Percentiles rank a stretch among this genome's conserved stretches.
These are phyloP conservation scores for Leccinum truebloodii DNA, from an alignment of 768 basidiomycete species.

Conservation along the genomic window DNA sequence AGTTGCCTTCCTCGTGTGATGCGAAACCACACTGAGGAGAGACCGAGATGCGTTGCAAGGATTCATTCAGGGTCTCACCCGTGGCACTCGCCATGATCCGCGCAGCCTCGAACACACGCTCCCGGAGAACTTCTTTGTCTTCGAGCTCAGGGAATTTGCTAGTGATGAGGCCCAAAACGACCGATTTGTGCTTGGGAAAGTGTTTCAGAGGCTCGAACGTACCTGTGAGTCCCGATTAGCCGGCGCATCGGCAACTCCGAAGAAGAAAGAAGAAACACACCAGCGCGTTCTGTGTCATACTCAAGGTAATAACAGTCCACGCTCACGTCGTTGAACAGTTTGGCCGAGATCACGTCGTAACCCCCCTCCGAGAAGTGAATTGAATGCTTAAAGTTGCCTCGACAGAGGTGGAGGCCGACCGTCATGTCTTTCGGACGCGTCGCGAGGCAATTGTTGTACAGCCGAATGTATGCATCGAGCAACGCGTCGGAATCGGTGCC, in stretches of 20 bases:
- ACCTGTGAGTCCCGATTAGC: slow-evolving; percentile 10
- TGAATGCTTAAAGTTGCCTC: slow-evolving; percentile 36
- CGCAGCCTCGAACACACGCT: neutral
- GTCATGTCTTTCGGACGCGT: slow-evolving; percentile 41
- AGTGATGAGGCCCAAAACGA: slow-evolving; percentile 46
- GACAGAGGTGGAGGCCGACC: slow-evolving; percentile 45
- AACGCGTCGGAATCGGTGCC: slow-evolving; percentile 63
- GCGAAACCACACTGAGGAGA: neutral
- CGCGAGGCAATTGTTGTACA: slow-evolving; percentile 40
- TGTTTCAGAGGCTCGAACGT: slow-evolving; percentile 36
- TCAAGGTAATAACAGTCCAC: slow-evolving; percentile 49
- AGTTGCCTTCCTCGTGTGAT: neutral
- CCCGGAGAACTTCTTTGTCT: slow-evolving; percentile 27
- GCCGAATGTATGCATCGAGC: slow-evolving; percentile 56
- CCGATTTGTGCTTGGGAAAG: slow-evolving; percentile 38
- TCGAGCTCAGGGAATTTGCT: slow-evolving; percentile 47
- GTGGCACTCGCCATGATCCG: neutral
- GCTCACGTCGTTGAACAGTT: slow-evolving; percentile 45
- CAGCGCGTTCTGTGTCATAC: slow-evolving; percentile 49
- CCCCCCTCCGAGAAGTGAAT: slow-evolving; percentile 48
- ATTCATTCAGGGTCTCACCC: neutral
- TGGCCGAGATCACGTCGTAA: slow-evolving; percentile 45
- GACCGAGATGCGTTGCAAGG: neutral
- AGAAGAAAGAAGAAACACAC: slow-evolving; percentile 18
- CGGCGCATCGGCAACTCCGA: neutral